Percentiles rank a stretch among this genome's conserved stretches.
These are phyloP conservation scores for Aspergillus flavus DNA, from an alignment of 2,329 filamentous ascomycete species.

Conservation along the genomic window DNA sequence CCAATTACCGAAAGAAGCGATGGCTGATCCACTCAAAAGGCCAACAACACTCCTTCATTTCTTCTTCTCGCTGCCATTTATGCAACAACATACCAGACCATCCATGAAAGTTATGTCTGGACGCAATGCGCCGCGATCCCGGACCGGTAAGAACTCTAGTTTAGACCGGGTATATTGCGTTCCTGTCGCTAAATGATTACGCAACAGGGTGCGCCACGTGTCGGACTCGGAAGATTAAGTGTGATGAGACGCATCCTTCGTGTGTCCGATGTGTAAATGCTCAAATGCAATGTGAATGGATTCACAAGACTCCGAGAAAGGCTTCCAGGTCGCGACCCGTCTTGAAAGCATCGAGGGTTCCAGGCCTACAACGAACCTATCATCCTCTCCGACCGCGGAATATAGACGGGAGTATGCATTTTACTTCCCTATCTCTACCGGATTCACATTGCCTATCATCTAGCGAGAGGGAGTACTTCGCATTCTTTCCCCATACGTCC, in stretches of 20 bases:
- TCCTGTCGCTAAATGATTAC: not conserved
- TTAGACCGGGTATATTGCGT: not conserved
- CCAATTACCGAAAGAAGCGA: not conserved
- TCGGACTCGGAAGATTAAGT: not conserved
- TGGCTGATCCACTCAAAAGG: not conserved
- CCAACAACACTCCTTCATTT: not conserved
- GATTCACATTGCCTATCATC: not conserved
- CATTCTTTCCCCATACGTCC: not conserved
- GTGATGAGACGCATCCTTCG: not conserved
- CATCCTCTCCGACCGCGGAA: not conserved
- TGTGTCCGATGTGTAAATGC: not conserved
- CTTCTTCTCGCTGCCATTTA: not conserved
- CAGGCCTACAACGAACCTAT: not conserved
- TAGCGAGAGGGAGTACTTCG: not conserved
- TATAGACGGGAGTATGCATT: not conserved
- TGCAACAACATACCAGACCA: not conserved
- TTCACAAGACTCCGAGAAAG: not conserved
- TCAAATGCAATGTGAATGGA: not conserved
- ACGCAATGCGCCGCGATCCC: not conserved
- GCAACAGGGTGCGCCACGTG: not conserved
- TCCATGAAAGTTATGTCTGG: not conserved
- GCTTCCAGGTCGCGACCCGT: not conserved
- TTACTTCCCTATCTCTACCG: not conserved
- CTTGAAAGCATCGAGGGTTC: not conserved
- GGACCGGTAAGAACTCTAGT: not conserved